phyloP scores from a whole-genome alignment of 1,139 yeast species.

The Suhomyces yuchorum region DNA sequence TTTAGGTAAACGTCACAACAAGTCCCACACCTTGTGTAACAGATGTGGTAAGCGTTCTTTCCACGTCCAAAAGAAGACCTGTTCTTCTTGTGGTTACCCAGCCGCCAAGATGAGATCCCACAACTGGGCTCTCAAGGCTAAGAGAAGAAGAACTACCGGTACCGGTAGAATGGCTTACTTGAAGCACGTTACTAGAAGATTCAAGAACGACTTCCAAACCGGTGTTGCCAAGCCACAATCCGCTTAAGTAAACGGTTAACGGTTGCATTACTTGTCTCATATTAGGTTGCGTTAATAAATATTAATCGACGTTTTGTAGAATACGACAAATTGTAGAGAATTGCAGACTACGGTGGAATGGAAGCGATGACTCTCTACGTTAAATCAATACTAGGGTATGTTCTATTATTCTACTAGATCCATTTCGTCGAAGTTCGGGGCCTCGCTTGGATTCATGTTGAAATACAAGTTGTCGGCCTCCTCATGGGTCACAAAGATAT shows the following conservation, averaged over 20 bases:
- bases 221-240: conserved; percentile 68
- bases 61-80: conserved; percentile 99
- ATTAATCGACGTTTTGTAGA: conserved; percentile 10
- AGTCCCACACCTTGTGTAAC: conserved; percentile 99
- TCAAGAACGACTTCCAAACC: conserved; percentile 98
- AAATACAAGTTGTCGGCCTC: conserved; percentile 77
- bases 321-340: conserved; percentile 8
- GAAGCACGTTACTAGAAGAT: conserved; percentile 95
- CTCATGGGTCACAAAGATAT: conserved; percentile 68
- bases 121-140: conserved; percentile 99
- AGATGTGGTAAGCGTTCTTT: conserved; percentile 99
- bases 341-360: too few relatives aligned
- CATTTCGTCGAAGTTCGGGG: conserved; percentile 29
- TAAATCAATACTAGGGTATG: not conserved
- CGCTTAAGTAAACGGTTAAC: conserved; percentile 31
- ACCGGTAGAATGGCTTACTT: conserved; percentile 99
- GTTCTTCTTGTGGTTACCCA: conserved; percentile 99
- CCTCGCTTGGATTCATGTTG: conserved; percentile 55
- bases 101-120: conserved; percentile 97
- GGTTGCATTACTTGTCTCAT: conserved; percentile 16
- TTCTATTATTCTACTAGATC: conserved; percentile 16
- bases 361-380: too few relatives aligned
- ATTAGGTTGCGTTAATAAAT: conserved; percentile 16
- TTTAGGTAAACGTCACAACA: conserved; percentile 99
- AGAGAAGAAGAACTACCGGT: conserved; percentile 99